Conservation (phyloP, 2,329 filamentous ascomycete species). For the Colletotrichum lindemuthianum region DNA sequence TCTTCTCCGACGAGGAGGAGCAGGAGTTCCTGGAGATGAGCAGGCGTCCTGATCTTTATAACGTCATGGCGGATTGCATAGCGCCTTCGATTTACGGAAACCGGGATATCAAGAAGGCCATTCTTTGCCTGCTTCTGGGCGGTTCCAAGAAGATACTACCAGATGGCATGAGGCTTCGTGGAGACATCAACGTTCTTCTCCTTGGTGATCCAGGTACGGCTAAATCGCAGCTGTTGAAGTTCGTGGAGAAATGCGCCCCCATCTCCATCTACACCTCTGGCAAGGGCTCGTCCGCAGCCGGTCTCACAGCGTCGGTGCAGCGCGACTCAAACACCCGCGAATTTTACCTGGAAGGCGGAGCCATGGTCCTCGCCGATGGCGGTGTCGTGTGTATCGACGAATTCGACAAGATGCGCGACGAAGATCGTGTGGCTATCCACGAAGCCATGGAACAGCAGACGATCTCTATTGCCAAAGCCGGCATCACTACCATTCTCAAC, state of each 20-base stretch:
- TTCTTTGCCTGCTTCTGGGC: slow-evolving; percentile 90
- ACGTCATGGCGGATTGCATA: slow-evolving; percentile 88
- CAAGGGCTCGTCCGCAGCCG: slow-evolving; percentile 96
- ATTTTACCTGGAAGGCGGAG: slow-evolving; percentile 97
- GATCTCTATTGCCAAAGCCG: slow-evolving; percentile 98
- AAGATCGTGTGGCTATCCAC: slow-evolving; percentile 97
- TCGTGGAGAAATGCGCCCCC: slow-evolving; percentile 94
- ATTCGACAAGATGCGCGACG: slow-evolving; percentile 99
- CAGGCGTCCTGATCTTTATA: slow-evolving; percentile 90
- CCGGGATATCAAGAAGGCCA: slow-evolving; percentile 95
- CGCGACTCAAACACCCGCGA: slow-evolving; percentile 91
- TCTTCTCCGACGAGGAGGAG: slow-evolving; percentile 95
- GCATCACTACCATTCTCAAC: slow-evolving; percentile 98
- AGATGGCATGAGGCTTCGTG: slow-evolving; percentile 96
- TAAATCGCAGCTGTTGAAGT: slow-evolving; percentile 96
- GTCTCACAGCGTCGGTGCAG: slow-evolving; percentile 96
- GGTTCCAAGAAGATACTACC: slow-evolving; percentile 98
- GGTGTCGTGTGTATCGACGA: slow-evolving; percentile 99
- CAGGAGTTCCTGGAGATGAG: slow-evolving; percentile 96
- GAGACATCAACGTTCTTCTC: slow-evolving; percentile 96
- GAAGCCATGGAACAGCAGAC: slow-evolving; percentile 99
- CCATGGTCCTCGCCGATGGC: slow-evolving; percentile 97
- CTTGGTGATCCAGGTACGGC: slow-evolving; percentile 98
- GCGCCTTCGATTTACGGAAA: slow-evolving; percentile 98
- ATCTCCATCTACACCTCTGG: slow-evolving; percentile 99